phyloP scores from a whole-genome alignment of 352 stramenopile species.

The Globisporangium sylvaticum region DNA sequence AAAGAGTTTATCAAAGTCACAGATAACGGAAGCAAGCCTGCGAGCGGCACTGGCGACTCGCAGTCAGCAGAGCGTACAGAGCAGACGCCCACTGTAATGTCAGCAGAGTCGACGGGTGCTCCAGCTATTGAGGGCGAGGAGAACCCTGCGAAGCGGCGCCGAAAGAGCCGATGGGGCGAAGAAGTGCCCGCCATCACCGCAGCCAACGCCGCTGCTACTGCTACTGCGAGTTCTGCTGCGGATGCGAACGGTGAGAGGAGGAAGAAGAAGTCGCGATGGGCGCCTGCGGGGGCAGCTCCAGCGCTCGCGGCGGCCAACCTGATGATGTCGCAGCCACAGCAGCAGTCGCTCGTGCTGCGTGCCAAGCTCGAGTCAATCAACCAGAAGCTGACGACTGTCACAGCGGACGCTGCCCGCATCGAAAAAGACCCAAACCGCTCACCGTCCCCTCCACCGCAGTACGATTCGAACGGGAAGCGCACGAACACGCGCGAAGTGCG shows the following conservation, averaged over 20 bases:
- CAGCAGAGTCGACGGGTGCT: conserved; percentile 3
- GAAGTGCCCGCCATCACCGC: conserved; percentile 32
- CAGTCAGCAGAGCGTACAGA: neutral
- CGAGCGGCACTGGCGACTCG: neutral
- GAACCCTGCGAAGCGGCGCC: conserved; percentile 53
- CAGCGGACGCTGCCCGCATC: conserved; percentile 66
- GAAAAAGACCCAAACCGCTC: conserved; percentile 88
- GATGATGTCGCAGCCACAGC: conserved; percentile 49
- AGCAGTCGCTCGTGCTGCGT: conserved; percentile 70
- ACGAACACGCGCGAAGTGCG: conserved; percentile 96
- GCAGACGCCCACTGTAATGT: neutral
- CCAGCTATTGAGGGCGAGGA: conserved; percentile 27
- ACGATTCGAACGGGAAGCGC: conserved; percentile 94
- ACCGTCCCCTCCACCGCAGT: conserved; percentile 91
- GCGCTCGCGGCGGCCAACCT: conserved; percentile 43
- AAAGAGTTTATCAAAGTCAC: conserved; percentile 88
- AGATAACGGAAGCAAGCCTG: conserved; percentile 31
- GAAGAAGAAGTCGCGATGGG: conserved; percentile 82
- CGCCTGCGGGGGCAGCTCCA: conserved; percentile 35
- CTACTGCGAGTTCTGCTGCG: neutral
- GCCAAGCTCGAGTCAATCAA: conserved; percentile 72
- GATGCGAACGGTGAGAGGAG: conserved; percentile 42
- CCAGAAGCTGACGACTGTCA: conserved; percentile 74
- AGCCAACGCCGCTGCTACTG: conserved; percentile 1
- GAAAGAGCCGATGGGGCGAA: conserved; percentile 87